Conservation (phyloP, 2,329 filamentous ascomycete species). For the Phialophora verrucosa region DNA sequence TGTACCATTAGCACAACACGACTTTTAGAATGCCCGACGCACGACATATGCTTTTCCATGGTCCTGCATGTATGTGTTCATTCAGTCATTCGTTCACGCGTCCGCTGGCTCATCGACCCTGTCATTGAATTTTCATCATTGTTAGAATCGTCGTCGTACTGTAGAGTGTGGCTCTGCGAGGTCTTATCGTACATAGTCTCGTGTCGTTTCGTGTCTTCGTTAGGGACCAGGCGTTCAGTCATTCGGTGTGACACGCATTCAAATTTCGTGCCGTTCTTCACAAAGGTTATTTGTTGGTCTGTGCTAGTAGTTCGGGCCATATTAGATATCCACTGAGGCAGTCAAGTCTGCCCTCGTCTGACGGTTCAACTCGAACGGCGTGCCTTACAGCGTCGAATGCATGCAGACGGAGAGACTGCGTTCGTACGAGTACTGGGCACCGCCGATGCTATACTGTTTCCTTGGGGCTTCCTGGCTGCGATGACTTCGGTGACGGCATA, state of each 20-base stretch:
- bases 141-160: background rate
- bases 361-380: too few species aligned
- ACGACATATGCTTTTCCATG: background rate
- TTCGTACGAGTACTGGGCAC: background rate
- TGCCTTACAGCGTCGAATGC: background rate
- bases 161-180: background rate
- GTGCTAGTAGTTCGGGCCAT: background rate
- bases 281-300: background rate
- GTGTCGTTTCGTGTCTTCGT: background rate
- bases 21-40: background rate
- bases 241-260: background rate
- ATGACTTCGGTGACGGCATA: constrained; percentile 18
- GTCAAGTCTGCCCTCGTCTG: background rate
- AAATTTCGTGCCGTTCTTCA: background rate
- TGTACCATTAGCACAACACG: background rate
- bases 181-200: background rate
- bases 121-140: background rate
- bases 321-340: background rate
- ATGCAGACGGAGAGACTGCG: background rate
- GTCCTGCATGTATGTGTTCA: background rate
- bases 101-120: background rate
- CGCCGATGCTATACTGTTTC: constrained; percentile 20
- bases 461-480: constrained; percentile 18
- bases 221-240: background rate
- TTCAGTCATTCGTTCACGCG: background rate